A percentile compares a stretch with the other conserved stretches of the same genome.
phyloP scores from a whole-genome alignment of 78 protist species.

The Cavenderia fasciculata region DNA sequence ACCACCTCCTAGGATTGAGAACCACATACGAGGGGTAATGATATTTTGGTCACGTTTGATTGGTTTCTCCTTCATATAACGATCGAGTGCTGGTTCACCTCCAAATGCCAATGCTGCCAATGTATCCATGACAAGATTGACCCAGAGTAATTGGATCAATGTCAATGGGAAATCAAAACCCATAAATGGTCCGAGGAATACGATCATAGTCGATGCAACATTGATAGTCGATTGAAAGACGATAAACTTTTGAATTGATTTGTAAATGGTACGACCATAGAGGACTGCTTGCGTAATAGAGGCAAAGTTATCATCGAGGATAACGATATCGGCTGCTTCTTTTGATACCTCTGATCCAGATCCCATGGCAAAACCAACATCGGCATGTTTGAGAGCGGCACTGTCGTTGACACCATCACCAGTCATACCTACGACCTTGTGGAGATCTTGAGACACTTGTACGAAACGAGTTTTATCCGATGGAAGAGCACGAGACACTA shows the following conservation, averaged over 20 bases:
- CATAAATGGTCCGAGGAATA: constrained; percentile 86
- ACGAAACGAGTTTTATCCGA: constrained; percentile 92
- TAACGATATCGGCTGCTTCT: constrained; percentile 94
- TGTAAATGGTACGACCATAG: constrained; percentile 88
- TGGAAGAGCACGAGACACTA: constrained; percentile 94
- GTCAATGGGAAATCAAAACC: constrained; percentile 89
- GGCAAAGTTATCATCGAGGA: constrained; percentile 94
- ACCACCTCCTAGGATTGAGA: constrained; percentile 71
- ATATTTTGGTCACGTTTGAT: constrained; percentile 76
- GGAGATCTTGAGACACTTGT: constrained; percentile 68
- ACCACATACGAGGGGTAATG: constrained; percentile 81
- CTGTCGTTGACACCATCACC: constrained; percentile 93
- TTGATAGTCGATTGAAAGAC: constrained; percentile 92
- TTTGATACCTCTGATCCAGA: constrained; percentile 93
- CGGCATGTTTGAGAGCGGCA: constrained; percentile 92
- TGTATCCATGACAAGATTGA: constrained; percentile 94
- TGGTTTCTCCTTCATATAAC: constrained; percentile 84
- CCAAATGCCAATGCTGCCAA: constrained; percentile 95
- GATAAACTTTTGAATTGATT: constrained; percentile 88
- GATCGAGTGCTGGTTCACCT: constrained; percentile 89
- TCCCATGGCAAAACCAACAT: constrained; percentile 95
- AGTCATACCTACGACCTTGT: constrained; percentile 95
- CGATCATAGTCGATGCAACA: constrained; percentile 86
- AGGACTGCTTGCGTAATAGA: constrained; percentile 91
- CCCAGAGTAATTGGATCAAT: constrained; percentile 94